A percentile compares a stretch with the other conserved stretches of the same genome.
Evolutionary conservation across 2,329 filamentous ascomycete species (phyloP).

Genomic region (Colletotrichum lupini): DNA sequence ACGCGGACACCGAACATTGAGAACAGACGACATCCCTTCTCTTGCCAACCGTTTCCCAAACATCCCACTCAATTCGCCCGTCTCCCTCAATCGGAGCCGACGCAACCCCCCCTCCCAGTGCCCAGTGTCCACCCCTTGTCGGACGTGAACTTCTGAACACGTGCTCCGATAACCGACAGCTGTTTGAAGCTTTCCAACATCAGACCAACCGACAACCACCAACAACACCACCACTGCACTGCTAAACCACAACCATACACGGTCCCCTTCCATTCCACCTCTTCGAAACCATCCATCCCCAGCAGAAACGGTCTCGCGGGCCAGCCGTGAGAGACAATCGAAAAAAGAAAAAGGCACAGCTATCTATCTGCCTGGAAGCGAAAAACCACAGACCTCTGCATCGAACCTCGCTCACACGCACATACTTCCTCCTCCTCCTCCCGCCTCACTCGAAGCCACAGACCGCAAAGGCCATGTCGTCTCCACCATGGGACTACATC

Average conservation of each 20-base stretch:
- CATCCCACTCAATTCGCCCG: background rate
- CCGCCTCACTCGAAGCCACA: conserved; percentile 17
- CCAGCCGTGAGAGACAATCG: background rate
- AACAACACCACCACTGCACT: background rate
- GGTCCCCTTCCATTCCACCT: background rate
- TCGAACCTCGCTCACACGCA: background rate
- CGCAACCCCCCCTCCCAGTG: background rate
- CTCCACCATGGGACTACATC: conserved; percentile 95
- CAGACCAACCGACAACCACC: conserved; percentile 18
- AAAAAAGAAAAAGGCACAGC: background rate
- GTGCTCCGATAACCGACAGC: conserved; percentile 29
- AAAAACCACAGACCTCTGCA: conserved; percentile 20
- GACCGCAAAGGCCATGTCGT: conserved; percentile 58
- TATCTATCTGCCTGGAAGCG: background rate
- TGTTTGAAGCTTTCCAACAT: conserved; percentile 29
- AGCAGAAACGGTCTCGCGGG: background rate
- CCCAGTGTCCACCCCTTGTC: conserved; percentile 7
- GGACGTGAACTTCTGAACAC: conserved; percentile 27
- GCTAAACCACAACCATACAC: background rate
- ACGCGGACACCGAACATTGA: background rate
- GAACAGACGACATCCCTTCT: conserved; percentile 17
- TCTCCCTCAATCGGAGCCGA: background rate
- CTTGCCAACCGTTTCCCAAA: conserved; percentile 2
- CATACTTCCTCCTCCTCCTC: conserved; percentile 11
- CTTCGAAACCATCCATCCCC: conserved; percentile 9